Conservation (phyloP, 2,329 filamentous ascomycete genomes). For the Blastomyces gilchristii region DNA sequence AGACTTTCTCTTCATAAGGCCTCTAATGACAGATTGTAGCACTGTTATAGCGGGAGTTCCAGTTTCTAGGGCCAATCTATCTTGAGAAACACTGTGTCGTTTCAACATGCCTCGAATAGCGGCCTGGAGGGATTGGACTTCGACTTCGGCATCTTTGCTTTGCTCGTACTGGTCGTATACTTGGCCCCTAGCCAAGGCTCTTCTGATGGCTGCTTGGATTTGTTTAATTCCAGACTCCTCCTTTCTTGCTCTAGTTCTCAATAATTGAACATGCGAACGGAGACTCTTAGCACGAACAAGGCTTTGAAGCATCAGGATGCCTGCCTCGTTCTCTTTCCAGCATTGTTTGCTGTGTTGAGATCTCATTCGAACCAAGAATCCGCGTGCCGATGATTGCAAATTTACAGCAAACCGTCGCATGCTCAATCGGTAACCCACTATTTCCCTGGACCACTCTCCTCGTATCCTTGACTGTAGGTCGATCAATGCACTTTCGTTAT, state of each 20-base stretch:
- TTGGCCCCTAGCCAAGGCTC: constrained; percentile 34
- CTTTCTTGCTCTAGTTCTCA: constrained; percentile 31
- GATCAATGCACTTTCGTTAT: constrained; percentile 64
- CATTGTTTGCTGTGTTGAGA: constrained; percentile 55
- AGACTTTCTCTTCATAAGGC: constrained; percentile 27
- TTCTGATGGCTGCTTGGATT: constrained; percentile 48
- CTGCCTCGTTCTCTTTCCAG: constrained; percentile 61
- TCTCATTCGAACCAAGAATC: constrained; percentile 59
- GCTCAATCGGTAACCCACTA: constrained; percentile 67
- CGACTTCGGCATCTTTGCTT: constrained; percentile 53
- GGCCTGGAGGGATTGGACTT: constrained; percentile 47
- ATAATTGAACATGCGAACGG: constrained; percentile 33
- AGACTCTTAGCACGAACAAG: constrained; percentile 52
- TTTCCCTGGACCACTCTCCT: constrained; percentile 76
- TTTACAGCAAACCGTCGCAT: constrained; percentile 73
- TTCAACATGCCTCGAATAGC: constrained; percentile 32
- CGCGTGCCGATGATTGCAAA: constrained; percentile 69
- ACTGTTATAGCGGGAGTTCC: constrained; percentile 23
- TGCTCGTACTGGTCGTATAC: constrained; percentile 47
- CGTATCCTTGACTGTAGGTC: constrained; percentile 80
- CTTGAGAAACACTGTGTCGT: constrained; percentile 18
- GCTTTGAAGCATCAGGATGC: constrained; percentile 72
- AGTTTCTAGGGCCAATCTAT: constrained; percentile 20
- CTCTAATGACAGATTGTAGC: constrained; percentile 15
- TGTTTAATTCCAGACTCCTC: constrained; percentile 37